Percentiles rank a stretch among this genome's conserved stretches.
phyloP scores from a whole-genome alignment of 257 asterid species.

The Nemophila menziesii region DNA sequence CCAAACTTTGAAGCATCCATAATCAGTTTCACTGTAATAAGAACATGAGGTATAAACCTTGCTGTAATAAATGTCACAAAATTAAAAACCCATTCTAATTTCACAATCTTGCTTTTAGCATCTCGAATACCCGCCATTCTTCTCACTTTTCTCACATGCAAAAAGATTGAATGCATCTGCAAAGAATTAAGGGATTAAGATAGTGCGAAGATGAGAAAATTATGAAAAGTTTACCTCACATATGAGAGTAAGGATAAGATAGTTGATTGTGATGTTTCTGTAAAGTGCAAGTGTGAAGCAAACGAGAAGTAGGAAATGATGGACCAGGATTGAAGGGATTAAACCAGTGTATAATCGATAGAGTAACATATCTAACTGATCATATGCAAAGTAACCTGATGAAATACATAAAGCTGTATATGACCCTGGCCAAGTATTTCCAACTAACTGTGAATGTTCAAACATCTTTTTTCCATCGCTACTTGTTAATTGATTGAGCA shows the following conservation, averaged over 20 bases:
- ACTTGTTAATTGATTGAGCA: slow-evolving; percentile 38
- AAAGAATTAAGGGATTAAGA: not conserved
- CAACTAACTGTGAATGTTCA: slow-evolving; percentile 69
- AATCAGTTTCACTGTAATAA: slow-evolving; percentile 58
- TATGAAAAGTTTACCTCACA: slow-evolving; percentile 49
- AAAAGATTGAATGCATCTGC: slow-evolving; percentile 63
- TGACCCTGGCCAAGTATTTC: slow-evolving; percentile 66
- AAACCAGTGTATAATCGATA: slow-evolving; percentile 54
- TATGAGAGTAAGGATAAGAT: slow-evolving; percentile 81
- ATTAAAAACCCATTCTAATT: slow-evolving; percentile 77
- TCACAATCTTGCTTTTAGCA: slow-evolving; percentile 40
- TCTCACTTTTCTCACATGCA: slow-evolving; percentile 59
- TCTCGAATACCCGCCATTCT: slow-evolving; percentile 74
- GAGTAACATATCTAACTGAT: slow-evolving; percentile 81
- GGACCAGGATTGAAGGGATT: slow-evolving; percentile 70
- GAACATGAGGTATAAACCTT: slow-evolving; percentile 50
- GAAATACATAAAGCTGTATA: slow-evolving; percentile 70
- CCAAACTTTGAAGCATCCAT: slow-evolving; percentile 65
- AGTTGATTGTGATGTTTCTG: slow-evolving; percentile 75
- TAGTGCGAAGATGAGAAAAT: not conserved
- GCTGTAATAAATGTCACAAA: slow-evolving; percentile 48
- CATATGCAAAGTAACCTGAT: slow-evolving; percentile 87
- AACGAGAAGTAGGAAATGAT: slow-evolving; percentile 74
- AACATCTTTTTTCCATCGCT: slow-evolving; percentile 43
- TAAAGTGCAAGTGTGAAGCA: slow-evolving; percentile 88